Conservation (phyloP, 2,329 filamentous ascomycete genomes). For the Aspergillus hortae region DNA sequence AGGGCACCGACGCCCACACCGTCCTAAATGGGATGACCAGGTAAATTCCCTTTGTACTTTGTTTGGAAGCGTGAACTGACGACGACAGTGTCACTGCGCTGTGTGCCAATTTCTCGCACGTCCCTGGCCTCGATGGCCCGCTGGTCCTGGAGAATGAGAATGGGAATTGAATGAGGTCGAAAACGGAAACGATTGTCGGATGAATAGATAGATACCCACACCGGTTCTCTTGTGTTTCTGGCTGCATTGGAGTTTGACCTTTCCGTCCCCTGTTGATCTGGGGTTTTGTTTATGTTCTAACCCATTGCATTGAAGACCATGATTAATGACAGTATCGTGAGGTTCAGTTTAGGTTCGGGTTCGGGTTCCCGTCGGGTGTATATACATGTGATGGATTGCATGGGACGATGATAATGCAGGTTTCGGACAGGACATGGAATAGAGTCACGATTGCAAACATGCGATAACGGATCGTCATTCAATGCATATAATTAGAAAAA, state of each 20-base stretch:
- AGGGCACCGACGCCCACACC: slow-evolving; percentile 86
- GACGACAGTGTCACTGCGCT: slow-evolving; percentile 71
- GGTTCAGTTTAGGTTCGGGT: neutral
- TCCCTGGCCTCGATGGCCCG: slow-evolving; percentile 61
- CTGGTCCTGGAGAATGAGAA: slow-evolving; percentile 53
- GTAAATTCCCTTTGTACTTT: slow-evolving; percentile 37
- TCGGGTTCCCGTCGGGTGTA: neutral
- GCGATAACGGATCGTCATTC: too few species aligned
- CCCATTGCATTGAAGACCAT: neutral
- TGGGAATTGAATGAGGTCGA: slow-evolving; percentile 24
- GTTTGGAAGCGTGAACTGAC: neutral
- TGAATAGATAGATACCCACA: slow-evolving; percentile 23
- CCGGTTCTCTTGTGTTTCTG: slow-evolving; percentile 14
- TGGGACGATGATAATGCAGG: too few species aligned
- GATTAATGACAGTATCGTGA: neutral
- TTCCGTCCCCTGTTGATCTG: neutral
- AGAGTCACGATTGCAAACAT: too few species aligned
- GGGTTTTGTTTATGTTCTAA: neutral
- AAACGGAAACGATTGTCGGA: neutral
- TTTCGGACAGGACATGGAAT: too few species aligned
- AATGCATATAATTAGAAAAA: neutral
- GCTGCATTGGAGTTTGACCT: neutral
- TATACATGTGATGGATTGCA: neutral
- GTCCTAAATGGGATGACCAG: slow-evolving; percentile 80
- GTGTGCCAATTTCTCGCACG: slow-evolving; percentile 85